Base-by-base conservation (phyloP, 306 rosid species). In the Trifolium pratense region DNA sequence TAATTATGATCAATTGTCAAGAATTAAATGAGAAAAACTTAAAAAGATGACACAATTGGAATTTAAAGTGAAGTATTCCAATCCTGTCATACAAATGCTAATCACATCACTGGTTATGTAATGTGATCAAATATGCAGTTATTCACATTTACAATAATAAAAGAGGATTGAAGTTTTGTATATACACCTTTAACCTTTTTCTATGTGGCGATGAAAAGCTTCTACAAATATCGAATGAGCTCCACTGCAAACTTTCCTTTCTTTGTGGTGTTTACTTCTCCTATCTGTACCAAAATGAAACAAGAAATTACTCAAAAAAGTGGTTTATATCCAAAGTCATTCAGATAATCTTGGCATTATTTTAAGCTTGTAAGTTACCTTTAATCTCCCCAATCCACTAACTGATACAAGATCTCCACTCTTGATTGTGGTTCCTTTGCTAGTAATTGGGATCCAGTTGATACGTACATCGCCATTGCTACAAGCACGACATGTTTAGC, bases 181-280 rank as follows among this genome's bases (percentile, higher is more conserved):
- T 31, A 59, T 59, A 29, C 66, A 59, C 7, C 15, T 26, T 11
- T 26, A 26, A 59, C 6, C 14, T 29, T 12, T 12, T 26, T 59
- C 39, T 59, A 5, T 15, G 65, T 13, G 31, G 32, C 55, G 43
- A 23, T 46, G 59, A 16, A 51, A 55, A 68, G 23, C 43, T 86
- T 45, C 53, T 85, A 93, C 65, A 89, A 51, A 70, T 87, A 93
- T 12, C 82, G 86, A 74, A 93, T 89, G 76, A 93, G 83, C 83
- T 93, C 96, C 25, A 93, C 82, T 17, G 90, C 93, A 76, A 85
- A 91, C 74, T 93, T 93, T 31, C 97, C 98, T 67, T 91, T 93
- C 84, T 83, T 88, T 36, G 98, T 93, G 20, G 97, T 29, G 78
- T 74, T 89, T 73, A 91, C 86, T 83, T 91, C 96, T 69, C 97